Base-by-base conservation (phyloP, 495 filamentous ascomycete genomes). In the Penicillium psychrofluorescens region DNA sequence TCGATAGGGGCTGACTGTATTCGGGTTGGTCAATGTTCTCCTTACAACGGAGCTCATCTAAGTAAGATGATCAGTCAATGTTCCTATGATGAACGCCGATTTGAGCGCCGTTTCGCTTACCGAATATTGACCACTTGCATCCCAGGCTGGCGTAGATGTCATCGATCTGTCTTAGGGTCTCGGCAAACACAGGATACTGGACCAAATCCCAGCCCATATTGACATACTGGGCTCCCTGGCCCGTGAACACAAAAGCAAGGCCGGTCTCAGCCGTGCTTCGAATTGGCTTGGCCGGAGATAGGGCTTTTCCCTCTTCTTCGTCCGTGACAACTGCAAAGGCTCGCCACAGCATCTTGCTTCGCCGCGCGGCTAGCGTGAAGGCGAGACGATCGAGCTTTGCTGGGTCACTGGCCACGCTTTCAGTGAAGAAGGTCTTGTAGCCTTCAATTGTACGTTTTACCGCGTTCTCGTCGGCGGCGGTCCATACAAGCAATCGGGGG, bases 211-310 rank as follows among this genome's bases (percentile, higher is more conserved):
- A 9, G 7, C 54, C 54, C 54, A 57, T 57, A 15, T 13, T 27
- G 10, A 33, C n/a, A 13, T 44, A 52, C 29, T 52, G 49, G 29
- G 49, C 49, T 2, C 49, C 49, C 42, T 52, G 49, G 6, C 49
- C 49, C 8, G 34, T 52, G 48, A 79, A 79, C 14, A 80, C 36
- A 44, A 45, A 11, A 16, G 13, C 34, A 13, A 22, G 22, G 12
- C 12, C 12, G 13, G 12, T n/a, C 28, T 38, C 36, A 35, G 31
- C 8, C 11, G n/a, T 29, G 36, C 11, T 45, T 38, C 16, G 35
- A 33, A 38, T 14, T 38, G 29, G 31, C 43, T 13, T 15, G 11
- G 38, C 27, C 40, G n/a, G 36, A 7, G 11, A 45, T 7, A 32
- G 29, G 29, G 9, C 29, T 8, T 45, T 35, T 36, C 12, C n/a